Percentiles rank a stretch among this genome's conserved stretches.
phyloP scores from a whole-genome alignment of 2,329 filamentous ascomycete species.

The Colletotrichum simmondsii region DNA sequence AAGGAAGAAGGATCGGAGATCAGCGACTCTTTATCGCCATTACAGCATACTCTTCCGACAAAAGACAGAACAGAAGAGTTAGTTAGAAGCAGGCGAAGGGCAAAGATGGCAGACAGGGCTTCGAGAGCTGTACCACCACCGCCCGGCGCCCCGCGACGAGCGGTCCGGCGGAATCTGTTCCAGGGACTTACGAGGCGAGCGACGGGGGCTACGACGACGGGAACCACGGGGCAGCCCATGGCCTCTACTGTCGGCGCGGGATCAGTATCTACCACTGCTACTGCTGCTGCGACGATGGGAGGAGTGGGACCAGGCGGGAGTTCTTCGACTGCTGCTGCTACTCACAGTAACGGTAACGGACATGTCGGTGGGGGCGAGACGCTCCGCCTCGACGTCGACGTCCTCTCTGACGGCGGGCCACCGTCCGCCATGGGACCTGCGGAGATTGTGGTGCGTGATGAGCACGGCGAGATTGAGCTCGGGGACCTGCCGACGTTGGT shows the following conservation, averaged over 20 bases:
- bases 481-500: constrained; percentile 64
- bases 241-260: not conserved
- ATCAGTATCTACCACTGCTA: constrained; percentile 10
- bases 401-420: constrained; percentile 47
- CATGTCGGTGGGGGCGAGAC: constrained; percentile 59
- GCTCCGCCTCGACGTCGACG: constrained; percentile 58
- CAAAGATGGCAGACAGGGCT: constrained; percentile 24
- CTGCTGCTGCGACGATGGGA: too few species aligned
- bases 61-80: not conserved
- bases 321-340: constrained; percentile 14
- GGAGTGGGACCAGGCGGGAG: constrained; percentile 10
- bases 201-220: constrained; percentile 57
- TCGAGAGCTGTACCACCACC: constrained; percentile 19
- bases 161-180: constrained; percentile 67
- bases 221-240: constrained; percentile 36
- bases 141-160: constrained; percentile 28
- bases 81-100: not conserved
- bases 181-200: constrained; percentile 68
- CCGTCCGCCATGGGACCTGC: constrained; percentile 36
- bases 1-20: not conserved
- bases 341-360: constrained; percentile 28
- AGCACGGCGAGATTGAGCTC: constrained; percentile 72
- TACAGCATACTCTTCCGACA: not conserved
- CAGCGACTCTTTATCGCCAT: not conserved
- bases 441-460: constrained; percentile 72